phyloP scores from a whole-genome alignment of 2,329 filamentous ascomycete genomes.

The Cladorrhinum sp. region DNA sequence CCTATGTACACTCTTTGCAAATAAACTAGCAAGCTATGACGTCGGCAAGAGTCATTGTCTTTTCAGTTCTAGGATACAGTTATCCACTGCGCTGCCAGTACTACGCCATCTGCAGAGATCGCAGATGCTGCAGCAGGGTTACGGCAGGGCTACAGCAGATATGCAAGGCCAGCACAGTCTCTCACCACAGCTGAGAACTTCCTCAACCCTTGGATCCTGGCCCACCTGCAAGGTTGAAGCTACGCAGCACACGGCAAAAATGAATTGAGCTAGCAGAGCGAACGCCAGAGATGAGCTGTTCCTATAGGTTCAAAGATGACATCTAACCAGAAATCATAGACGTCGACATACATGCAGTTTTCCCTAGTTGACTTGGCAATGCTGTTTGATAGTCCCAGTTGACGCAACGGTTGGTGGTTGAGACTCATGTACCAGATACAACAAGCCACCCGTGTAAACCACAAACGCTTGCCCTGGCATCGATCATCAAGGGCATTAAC shows the following conservation, averaged over 20 bases:
- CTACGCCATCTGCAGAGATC: conserved; percentile 5
- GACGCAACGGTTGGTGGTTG: conserved; percentile 16
- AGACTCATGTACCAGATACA: conserved; percentile 15
- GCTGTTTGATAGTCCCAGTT: conserved; percentile 19
- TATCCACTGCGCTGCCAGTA: background rate
- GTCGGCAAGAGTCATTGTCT: conserved; percentile 15
- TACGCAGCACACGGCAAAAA: conserved; percentile 8
- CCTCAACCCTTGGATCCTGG: conserved; percentile 7
- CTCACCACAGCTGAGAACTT: conserved; percentile 7
- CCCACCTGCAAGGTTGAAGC: background rate
- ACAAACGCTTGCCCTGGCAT: conserved; percentile 12
- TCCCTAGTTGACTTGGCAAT: conserved; percentile 25
- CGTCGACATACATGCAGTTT: conserved; percentile 27
- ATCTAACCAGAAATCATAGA: conserved; percentile 11
- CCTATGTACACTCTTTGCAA: background rate
- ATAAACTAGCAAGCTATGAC: conserved; percentile 6
- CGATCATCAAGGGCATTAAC: conserved; percentile 12
- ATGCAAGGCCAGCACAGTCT: conserved; percentile 24
- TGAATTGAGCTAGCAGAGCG: conserved; percentile 14
- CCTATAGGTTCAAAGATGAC: conserved; percentile 17
- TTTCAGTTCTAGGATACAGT: background rate
- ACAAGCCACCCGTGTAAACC: conserved; percentile 25
- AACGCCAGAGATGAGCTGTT: conserved; percentile 1
- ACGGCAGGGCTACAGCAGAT: conserved; percentile 15
- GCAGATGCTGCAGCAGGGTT: background rate